Evolutionary conservation across 2,329 filamentous ascomycete species (phyloP).

Genomic region (Verticillium isaacii): DNA sequence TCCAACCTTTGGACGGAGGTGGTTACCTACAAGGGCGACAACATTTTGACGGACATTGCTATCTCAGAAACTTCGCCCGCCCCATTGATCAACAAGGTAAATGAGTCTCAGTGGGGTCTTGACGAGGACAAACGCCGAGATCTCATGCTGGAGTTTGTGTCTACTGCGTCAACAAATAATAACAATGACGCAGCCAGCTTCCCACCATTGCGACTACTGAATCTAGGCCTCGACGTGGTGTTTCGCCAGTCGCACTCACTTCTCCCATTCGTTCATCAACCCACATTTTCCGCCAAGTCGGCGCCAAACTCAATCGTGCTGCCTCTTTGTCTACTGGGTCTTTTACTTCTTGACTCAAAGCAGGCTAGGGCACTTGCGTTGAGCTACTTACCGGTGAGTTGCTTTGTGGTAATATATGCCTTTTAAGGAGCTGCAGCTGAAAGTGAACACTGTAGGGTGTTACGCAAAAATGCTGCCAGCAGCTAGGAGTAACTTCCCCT

Average conservation of each 20-base stretch:
- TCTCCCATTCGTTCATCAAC: neutral
- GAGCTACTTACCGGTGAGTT: neutral
- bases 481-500: neutral
- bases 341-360: slow-evolving; percentile 53
- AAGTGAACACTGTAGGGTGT: no score
- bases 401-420: neutral
- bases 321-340: slow-evolving; percentile 52
- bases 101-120: neutral
- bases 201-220: neutral
- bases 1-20: neutral
- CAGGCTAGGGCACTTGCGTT: slow-evolving; percentile 21
- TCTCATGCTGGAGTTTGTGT: neutral
- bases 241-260: neutral
- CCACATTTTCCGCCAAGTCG: neutral
- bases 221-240: neutral
- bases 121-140: neutral
- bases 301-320: slow-evolving; percentile 31
- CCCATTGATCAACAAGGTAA: neutral
- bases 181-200: neutral
- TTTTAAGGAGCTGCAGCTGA: no score
- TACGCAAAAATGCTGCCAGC: neutral
- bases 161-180: neutral
- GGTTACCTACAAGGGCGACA: neutral
- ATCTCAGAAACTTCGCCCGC: neutral
- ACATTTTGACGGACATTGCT: neutral